Percentiles rank a stretch among this genome's conserved stretches.
Conservation (phyloP, 2,329 filamentous ascomycete species). For the Tolypocladium pustulatum region DNA sequence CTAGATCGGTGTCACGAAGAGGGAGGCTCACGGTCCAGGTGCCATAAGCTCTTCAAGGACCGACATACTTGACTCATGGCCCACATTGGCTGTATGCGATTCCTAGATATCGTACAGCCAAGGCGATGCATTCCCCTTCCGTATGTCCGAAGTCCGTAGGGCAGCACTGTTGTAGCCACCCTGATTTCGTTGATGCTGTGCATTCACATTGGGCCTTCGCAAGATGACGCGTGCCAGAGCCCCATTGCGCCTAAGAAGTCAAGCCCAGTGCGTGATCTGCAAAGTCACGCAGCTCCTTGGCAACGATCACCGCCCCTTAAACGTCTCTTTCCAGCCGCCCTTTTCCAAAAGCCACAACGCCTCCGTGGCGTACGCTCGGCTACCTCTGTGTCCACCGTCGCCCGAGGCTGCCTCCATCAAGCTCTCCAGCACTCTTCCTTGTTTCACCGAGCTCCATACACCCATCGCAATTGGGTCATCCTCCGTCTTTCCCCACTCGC, state of each 20-base stretch:
- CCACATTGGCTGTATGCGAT: neutral
- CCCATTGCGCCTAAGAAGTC: neutral
- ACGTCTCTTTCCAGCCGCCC: constrained; percentile 59
- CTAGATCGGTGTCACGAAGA: neutral
- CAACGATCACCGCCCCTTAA: constrained; percentile 36
- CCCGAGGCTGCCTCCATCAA: constrained; percentile 66
- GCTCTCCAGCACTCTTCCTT: constrained; percentile 65
- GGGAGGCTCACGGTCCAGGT: neutral
- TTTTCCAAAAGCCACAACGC: constrained; percentile 75
- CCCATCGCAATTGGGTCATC: constrained; percentile 59
- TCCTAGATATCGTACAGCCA: neutral
- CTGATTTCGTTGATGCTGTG: neutral
- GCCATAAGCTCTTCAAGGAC: neutral
- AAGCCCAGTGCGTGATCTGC: too few species aligned
- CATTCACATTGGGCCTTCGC: neutral
- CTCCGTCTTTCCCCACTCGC: constrained; percentile 50
- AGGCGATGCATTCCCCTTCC: neutral
- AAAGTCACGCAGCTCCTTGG: neutral
- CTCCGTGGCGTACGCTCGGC: constrained; percentile 75
- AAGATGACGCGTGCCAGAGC: neutral
- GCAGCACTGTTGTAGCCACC: neutral
- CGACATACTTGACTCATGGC: neutral
- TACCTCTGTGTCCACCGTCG: constrained; percentile 63
- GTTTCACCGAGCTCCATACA: constrained; percentile 71
- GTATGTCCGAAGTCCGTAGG: neutral